phyloP scores from a whole-genome alignment of 345 rosid species.

The Brassica juncea region DNA sequence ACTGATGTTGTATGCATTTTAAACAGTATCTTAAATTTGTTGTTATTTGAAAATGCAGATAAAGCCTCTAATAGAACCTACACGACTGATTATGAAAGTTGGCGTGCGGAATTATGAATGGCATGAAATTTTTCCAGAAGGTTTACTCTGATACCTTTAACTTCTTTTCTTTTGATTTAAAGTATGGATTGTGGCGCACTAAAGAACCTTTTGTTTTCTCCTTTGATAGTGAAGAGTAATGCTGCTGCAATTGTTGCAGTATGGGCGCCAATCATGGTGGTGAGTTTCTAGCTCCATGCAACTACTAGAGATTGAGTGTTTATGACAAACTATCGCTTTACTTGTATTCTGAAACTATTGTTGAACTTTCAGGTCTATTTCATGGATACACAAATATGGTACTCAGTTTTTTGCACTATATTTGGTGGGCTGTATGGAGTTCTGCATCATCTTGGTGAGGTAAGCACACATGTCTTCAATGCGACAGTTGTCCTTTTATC shows the following conservation, averaged over 20 bases:
- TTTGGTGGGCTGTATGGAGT: slow-evolving; percentile 95
- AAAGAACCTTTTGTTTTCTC: slow-evolving; percentile 18
- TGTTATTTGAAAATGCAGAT: slow-evolving; percentile 56
- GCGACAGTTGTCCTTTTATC: slow-evolving; percentile 8
- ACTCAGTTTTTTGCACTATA: slow-evolving; percentile 88
- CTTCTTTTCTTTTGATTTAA: background rate
- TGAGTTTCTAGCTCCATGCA: slow-evolving; percentile 45
- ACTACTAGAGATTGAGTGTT: background rate
- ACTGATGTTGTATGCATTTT: slow-evolving; percentile 11
- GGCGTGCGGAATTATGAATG: slow-evolving; percentile 74
- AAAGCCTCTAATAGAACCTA: slow-evolving; percentile 85
- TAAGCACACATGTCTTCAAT: slow-evolving; percentile 40
- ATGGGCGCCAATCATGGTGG: slow-evolving; percentile 93
- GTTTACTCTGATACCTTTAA: slow-evolving; percentile 38
- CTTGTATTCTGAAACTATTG: slow-evolving; percentile 1
- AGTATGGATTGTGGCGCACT: slow-evolving; percentile 18
- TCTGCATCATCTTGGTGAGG: slow-evolving; percentile 98
- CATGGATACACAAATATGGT: slow-evolving; percentile 99
- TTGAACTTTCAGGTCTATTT: slow-evolving; percentile 72
- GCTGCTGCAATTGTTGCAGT: slow-evolving; percentile 89
- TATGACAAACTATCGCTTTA: background rate
- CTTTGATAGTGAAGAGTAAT: slow-evolving; percentile 71
- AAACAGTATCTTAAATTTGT: slow-evolving; percentile 15
- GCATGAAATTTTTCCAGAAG: slow-evolving; percentile 89
- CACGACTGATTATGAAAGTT: slow-evolving; percentile 68